Evolutionary conservation across 495 filamentous ascomycete genomes (phyloP), one percentile per base, ranked within the genome.

Genomic region (Talaromyces liani): DNA sequence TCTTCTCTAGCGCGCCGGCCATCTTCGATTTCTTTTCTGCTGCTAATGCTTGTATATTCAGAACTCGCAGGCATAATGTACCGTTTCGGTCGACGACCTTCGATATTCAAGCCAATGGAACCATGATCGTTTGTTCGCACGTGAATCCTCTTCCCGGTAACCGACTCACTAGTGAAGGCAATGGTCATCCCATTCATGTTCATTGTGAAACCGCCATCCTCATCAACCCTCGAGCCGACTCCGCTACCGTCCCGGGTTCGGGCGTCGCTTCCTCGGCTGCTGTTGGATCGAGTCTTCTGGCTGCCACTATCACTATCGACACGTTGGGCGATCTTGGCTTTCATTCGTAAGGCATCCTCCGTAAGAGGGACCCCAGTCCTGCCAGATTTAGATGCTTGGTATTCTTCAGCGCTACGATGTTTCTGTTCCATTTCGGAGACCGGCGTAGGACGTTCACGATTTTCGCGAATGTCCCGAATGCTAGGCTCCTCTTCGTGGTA

Each of bases 221-320:
- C 77, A 20, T 75, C 74, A 12, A 66, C 60, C 58, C 71, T 74
- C 58, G 72, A 71, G 25, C 70, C 70, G 22, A 65, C 68, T n/a
- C 66, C 71, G 60, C 77, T 75, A 24, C 68, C 72, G 45, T 65
- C 67, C 33, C 68, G 69, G 9, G 71, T 75, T 18, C 72, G 72
- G 12, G 69, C 68, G 57, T 75, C 72, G 66, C 72, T 80, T 31
- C 71, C 77, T 33, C 75, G 75, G 65, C 77, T 79, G 71, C 78
- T 77, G 69, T 72, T 75, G 10, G 77, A 79, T 25, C 73, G 74
- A 64, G 72, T 80, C 59, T 80, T 78, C 58, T 77, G 77, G 62
- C 79, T 81, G 27, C 74, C 77, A 31, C 72, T 76, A 57, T 81
- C 79, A 60, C 77, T 80, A 18, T 68, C 73, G 2, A 69, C 59